Conservation (phyloP, 2,329 filamentous ascomycete genomes). For the Alternaria viburni region DNA sequence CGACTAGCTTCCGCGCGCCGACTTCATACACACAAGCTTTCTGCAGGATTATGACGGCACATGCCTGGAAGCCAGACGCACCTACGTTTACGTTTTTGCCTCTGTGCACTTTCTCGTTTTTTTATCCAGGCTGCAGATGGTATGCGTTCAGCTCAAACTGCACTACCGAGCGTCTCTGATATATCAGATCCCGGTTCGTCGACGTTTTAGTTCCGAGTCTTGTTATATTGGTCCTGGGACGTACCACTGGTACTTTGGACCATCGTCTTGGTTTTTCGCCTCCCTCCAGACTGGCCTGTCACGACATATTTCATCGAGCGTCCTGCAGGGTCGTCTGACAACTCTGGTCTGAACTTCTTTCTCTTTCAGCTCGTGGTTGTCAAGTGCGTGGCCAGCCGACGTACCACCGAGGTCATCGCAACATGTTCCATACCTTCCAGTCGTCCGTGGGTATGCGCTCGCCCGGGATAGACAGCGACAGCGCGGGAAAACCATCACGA, state of each 20-base stretch:
- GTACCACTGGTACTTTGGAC: conserved; percentile 11
- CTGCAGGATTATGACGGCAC: conserved; percentile 17
- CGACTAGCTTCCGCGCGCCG: conserved; percentile 14
- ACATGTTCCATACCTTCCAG: conserved; percentile 57
- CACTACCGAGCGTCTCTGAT: conserved; percentile 20
- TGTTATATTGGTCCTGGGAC: conserved; percentile 22
- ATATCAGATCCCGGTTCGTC: conserved; percentile 21
- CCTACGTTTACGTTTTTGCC: conserved; percentile 8
- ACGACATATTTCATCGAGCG: conserved; percentile 11
- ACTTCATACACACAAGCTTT: conserved; percentile 4
- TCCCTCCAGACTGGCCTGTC: conserved; percentile 5
- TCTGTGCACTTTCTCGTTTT: conserved; percentile 2
- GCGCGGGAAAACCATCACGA: conserved; percentile 44
- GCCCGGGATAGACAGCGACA: conserved; percentile 42
- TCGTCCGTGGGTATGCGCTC: conserved; percentile 43
- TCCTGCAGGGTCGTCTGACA: conserved; percentile 7
- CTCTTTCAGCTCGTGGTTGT: conserved; percentile 1
- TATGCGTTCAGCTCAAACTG: conserved; percentile 13
- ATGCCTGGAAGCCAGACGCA: conserved; percentile 9
- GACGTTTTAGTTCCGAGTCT: conserved; percentile 11
- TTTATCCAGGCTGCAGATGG: conserved; percentile 29
- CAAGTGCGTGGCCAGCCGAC: neutral
- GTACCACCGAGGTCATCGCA: conserved; percentile 2
- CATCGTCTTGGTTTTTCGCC: conserved; percentile 13
- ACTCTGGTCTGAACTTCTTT: conserved; percentile 9